Base-by-base conservation (phyloP, 2,329 filamentous ascomycete genomes). In the Pyricularia sp. region DNA sequence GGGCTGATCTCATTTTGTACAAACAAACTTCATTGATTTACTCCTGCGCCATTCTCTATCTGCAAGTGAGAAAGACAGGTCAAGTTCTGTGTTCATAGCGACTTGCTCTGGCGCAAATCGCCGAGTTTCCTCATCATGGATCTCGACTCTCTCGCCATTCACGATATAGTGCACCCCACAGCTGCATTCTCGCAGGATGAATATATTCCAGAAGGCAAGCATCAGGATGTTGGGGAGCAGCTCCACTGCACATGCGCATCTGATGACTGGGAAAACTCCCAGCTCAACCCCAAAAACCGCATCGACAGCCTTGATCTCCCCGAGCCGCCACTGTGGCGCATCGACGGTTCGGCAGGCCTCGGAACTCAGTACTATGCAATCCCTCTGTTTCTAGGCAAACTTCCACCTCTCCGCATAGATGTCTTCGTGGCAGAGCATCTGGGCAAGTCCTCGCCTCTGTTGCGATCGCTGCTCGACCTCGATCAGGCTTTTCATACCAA, bases 211-310 rank as follows among this genome's bases (percentile, higher is more conserved):
- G 64, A 68, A 3, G 23, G 9, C 0, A 42, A 69, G 11, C 65
- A 65, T 10, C 33, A 69, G 20, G 11, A 31, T 23, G 14, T 25
- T 59, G 17, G 14, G 26, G 25, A 28, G 12, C 20, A 11, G 67
- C 30, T 10, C 10, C n/a, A 64, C n/a, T 59, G 23, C 42, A 25
- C 50, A 2, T 14, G 63, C 20, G 10, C 12, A 26, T 25, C 23
- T 42, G 12, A 61, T 10, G 42, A 72, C 17, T 88, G 86, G 86
- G 74, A 76, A 14, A 70, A 74, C 3, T 88, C 86, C 5, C 76
- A 79, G 59, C 78, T 88, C 61, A 89, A 89, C 71, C 86, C 86
- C 9, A 87, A 86, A 74, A 88, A 88, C 73, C 81, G 86, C 70
- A 84, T 88, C 73, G 81, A 88, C 74, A 86, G 84, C 71, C 81